These are phyloP conservation scores for Helminthosporium solani DNA, from an alignment of 2,329 filamentous ascomycete genomes.

Conservation along the genomic window DNA sequence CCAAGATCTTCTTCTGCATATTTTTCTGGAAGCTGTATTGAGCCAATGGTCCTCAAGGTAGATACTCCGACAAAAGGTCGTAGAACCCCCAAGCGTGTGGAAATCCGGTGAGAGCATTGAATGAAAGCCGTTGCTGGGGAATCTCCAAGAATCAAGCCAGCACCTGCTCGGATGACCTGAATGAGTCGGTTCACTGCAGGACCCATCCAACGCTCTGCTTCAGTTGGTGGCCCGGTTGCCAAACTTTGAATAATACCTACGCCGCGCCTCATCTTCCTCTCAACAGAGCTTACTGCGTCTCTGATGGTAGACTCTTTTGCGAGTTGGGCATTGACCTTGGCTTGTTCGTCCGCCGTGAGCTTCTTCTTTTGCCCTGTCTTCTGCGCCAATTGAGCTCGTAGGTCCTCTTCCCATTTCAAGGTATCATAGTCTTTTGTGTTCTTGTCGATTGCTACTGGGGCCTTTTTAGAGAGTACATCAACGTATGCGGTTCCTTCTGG, in stretches of 20 bases:
- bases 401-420: slow-evolving; percentile 93
- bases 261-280: slow-evolving; percentile 73
- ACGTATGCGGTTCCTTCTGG: slow-evolving; percentile 85
- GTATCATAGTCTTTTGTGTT: slow-evolving; percentile 95
- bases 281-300: slow-evolving; percentile 66
- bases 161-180: slow-evolving; percentile 74
- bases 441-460: slow-evolving; percentile 73
- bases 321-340: slow-evolving; percentile 87
- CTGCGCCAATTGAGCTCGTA: slow-evolving; percentile 80
- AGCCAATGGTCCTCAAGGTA: slow-evolving; percentile 75
- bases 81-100: slow-evolving; percentile 71
- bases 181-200: slow-evolving; percentile 73
- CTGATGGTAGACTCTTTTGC: slow-evolving; percentile 83
- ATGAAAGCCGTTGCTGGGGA: slow-evolving; percentile 76
- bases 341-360: slow-evolving; percentile 81
- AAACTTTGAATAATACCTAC: slow-evolving; percentile 83
- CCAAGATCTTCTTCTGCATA: slow-evolving; percentile 79
- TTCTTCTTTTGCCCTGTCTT: slow-evolving; percentile 94
- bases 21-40: slow-evolving; percentile 69
- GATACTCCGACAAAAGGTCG: slow-evolving; percentile 85
- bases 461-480: slow-evolving; percentile 85
- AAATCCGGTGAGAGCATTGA: slow-evolving; percentile 72
- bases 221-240: slow-evolving; percentile 83
- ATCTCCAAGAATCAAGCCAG: slow-evolving; percentile 78
- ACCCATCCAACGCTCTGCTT: slow-evolving; percentile 85